Conservation (phyloP, 768 basidiomycete genomes). For the Russula ochroleuca region DNA sequence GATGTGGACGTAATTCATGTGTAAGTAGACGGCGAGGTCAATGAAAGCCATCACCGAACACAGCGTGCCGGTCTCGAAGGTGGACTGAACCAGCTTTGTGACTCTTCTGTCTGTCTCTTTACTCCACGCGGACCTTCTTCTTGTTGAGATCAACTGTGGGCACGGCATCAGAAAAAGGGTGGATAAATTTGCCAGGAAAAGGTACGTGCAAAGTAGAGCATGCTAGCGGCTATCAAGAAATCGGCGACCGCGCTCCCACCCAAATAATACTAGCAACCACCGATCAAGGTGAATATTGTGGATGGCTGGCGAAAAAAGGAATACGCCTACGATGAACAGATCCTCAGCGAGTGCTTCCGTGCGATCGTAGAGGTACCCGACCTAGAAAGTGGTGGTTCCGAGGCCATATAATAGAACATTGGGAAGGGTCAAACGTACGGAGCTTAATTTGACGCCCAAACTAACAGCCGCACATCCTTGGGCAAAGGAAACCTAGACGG, state of each 20-base stretch:
- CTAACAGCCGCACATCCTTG: background rate
- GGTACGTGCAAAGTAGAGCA: constrained; percentile 10
- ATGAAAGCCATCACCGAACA: background rate
- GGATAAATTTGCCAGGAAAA: background rate
- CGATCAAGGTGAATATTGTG: background rate
- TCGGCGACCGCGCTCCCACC: background rate
- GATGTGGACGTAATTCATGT: background rate
- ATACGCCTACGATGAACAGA: background rate
- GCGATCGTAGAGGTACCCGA: background rate
- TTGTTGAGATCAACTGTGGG: background rate
- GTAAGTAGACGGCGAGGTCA: background rate
- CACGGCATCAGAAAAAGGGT: background rate
- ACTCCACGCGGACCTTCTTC: background rate
- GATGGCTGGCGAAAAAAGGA: background rate
- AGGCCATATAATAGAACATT: background rate
- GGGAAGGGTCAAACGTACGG: background rate
- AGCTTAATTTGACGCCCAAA: background rate
- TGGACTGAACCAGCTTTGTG: constrained; percentile 5
- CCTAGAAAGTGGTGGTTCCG: background rate
- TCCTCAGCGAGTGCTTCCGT: background rate
- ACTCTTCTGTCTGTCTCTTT: background rate
- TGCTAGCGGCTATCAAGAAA: constrained; percentile 2
- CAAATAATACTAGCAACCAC: background rate
- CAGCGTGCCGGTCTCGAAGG: constrained; percentile 11
- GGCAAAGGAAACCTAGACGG: background rate